Base-by-base conservation (phyloP, 1,284 basidiomycete species). In the Cryptococcus sp. region DNA sequence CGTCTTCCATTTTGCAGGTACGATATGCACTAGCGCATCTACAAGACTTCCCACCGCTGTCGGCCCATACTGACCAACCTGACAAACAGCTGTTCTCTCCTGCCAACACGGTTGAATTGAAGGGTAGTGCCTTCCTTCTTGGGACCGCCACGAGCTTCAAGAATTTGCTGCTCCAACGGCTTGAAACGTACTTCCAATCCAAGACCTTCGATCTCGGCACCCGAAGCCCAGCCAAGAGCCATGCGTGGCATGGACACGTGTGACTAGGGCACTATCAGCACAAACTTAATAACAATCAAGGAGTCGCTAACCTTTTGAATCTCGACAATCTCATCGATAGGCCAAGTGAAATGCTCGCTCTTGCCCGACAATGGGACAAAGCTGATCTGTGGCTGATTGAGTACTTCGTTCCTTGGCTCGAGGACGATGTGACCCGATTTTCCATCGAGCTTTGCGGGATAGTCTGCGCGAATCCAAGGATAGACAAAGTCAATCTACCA, bases 21-120 rank as follows among this genome's bases (percentile, higher is more conserved):
- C 26, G 26, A 29, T 10, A 34, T 34, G 29, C 29, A 34, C 29
- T 4, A 10, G 29, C 46, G 25, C 38, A 17, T 40, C 56, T 74
- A 80, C 59, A 79, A 62, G 40, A 70, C 69, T 63, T 79, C 79
- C 78, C 78, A 80, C 50, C 75, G 60, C 69, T 79, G 76, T 43
- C 67, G 61, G 8, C 76, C 76, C 69, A 80, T 78, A 51, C 72
- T 73, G 47, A 81, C 57, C 55, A 80, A 58, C 17, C 80, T 65
- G 16, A 75, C 69, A 53, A 81, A 80, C 56, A 81, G 62, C 62
- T 77, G 70, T 58, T 81, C 79, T 41, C 80, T 60, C 51, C 79
- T 67, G 1, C 71, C 74, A 5, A 80, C 76, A 45, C 75, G 62
- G 44, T 68, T 74, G 61, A 81, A 79, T 45, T 70, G 61, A 58